A percentile compares a stretch with the other conserved stretches of the same genome.
Evolutionary conservation across 306 rosid genomes (phyloP).

Genomic region (Begonia masoniana): DNA sequence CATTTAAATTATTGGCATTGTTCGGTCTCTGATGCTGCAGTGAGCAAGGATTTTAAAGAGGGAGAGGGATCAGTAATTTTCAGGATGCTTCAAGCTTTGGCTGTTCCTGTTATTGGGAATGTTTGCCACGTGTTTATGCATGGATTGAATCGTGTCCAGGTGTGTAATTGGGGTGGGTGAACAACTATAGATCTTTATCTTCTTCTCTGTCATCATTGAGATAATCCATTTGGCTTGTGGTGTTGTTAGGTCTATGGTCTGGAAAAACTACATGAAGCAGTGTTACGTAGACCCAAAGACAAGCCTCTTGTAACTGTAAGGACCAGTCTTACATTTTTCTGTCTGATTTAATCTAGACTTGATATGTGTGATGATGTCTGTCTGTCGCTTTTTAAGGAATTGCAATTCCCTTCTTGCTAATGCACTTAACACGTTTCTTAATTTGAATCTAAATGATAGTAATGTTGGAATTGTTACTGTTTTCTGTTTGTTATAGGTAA

Average conservation of each 20-base stretch:
- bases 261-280: conserved; percentile 59
- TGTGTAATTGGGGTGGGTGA: conserved; percentile 4
- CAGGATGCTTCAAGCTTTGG: conserved; percentile 89
- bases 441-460: not conserved
- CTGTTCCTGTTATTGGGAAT: conserved; percentile 84
- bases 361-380: no score
- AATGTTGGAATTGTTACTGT: not conserved
- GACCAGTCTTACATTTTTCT: not conserved
- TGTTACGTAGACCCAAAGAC: conserved; percentile 67
- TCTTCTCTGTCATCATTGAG: no score
- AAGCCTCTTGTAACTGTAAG: conserved; percentile 74
- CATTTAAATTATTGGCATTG: not conserved
- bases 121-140: conserved; percentile 92
- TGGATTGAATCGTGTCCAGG: conserved; percentile 83
- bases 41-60: conserved; percentile 46
- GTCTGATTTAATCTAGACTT: not conserved
- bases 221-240: not conserved
- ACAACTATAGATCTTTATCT: not conserved
- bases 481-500: conserved; percentile 38
- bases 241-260: conserved; percentile 60
- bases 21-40: conserved; percentile 23
- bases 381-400: not conserved
- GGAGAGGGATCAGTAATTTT: conserved; percentile 68
- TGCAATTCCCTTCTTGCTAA: not conserved
- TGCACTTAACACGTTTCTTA: not conserved